These are phyloP conservation scores for Apodospora peruviana DNA, from an alignment of 495 filamentous ascomycete genomes.

Conservation along the genomic window DNA sequence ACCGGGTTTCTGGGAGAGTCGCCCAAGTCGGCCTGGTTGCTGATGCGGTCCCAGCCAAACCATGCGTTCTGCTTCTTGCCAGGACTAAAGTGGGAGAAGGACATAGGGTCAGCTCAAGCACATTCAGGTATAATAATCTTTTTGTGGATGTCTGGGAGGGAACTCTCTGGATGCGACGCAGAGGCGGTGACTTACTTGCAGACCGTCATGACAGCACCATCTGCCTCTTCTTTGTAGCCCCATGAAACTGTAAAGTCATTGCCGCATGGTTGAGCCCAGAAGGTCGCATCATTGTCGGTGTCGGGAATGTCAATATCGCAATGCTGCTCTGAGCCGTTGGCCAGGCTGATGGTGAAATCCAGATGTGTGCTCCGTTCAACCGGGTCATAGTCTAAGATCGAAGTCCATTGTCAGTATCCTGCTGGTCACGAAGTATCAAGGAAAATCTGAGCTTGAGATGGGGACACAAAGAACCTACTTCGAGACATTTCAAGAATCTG, in stretches of 20 bases:
- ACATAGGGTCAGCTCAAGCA: neutral
- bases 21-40: neutral
- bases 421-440: too few relatives aligned
- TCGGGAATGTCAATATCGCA: neutral
- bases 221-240: constrained; percentile 14
- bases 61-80: neutral
- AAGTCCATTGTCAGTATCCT: too few relatives aligned
- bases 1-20: constrained; percentile 6
- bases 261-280: neutral
- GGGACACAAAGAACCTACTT: too few relatives aligned
- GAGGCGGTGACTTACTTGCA: constrained; percentile 16
- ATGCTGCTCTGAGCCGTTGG: neutral
- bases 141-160: neutral
- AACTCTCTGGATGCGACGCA: neutral
- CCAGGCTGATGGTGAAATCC: neutral
- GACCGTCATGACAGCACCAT: constrained; percentile 21
- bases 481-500: neutral
- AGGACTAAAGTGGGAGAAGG: neutral
- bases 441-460: too few relatives aligned
- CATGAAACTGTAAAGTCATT: constrained; percentile 10
- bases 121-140: neutral
- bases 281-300: neutral
- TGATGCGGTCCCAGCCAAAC: neutral
- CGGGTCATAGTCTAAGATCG: neutral
- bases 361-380: neutral